Percentiles rank a stretch among this genome's conserved stretches.
These are phyloP conservation scores for Chlamydomonas sp. DNA, from an alignment of 139 green algal genomes.

Conservation along the genomic window DNA sequence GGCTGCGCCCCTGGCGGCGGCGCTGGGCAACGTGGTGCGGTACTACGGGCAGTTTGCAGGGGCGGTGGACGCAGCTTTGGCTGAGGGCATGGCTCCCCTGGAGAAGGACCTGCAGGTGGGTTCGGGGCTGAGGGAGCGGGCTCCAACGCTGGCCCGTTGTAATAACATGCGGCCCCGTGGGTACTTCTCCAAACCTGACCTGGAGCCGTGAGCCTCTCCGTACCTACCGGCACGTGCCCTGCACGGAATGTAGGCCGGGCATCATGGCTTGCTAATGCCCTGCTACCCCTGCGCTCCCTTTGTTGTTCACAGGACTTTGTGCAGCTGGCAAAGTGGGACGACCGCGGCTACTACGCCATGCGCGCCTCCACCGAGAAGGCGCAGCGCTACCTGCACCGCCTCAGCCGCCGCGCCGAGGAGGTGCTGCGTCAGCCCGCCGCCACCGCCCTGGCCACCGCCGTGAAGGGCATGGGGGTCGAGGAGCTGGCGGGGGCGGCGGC, in stretches of 20 bases:
- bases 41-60: constrained; percentile 91
- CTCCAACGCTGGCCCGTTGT: background rate
- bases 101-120: constrained; percentile 82
- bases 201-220: background rate
- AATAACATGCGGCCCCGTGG: too few species aligned
- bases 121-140: background rate
- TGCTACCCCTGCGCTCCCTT: background rate
- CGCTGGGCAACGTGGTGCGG: constrained; percentile 76
- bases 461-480: constrained; percentile 52
- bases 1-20: constrained; percentile 37
- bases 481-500: constrained; percentile 58
- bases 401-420: constrained; percentile 62
- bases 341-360: constrained; percentile 94
- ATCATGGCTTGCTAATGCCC: background rate
- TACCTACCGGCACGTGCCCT: background rate
- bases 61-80: constrained; percentile 64
- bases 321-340: constrained; percentile 96
- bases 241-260: background rate
- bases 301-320: constrained; percentile 85
- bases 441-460: constrained; percentile 55
- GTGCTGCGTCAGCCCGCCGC: constrained; percentile 63
- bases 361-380: constrained; percentile 83
- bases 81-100: constrained; percentile 64
- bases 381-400: constrained; percentile 88
- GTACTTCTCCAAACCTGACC: background rate